Percentiles rank a stretch among this genome's conserved stretches.
phyloP scores from a whole-genome alignment of 768 basidiomycete genomes.

The Rhizopogon vulgaris region DNA sequence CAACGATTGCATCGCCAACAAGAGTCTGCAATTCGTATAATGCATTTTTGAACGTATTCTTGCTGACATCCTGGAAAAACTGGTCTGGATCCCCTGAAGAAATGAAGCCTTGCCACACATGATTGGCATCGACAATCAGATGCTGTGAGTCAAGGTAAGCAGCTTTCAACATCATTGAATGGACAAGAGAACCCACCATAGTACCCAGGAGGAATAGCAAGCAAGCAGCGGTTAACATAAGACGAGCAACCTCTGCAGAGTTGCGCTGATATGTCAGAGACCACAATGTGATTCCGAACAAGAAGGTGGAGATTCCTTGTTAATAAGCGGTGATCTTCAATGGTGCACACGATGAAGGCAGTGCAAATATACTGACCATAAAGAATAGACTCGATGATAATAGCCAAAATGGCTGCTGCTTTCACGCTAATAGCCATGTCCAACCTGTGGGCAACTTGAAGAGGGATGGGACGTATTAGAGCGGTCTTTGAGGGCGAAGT shows the following conservation, averaged over 20 bases:
- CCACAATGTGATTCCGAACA: too few relatives aligned
- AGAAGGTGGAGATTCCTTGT: too few relatives aligned
- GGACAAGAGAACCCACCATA: background rate
- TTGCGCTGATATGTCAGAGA: constrained; percentile 2
- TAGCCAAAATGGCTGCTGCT: too few relatives aligned
- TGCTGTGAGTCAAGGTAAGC: constrained; percentile 1
- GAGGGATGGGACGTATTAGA: too few relatives aligned
- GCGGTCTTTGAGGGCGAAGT: too few relatives aligned
- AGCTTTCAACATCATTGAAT: background rate
- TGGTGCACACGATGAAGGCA: too few relatives aligned
- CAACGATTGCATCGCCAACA: constrained; percentile 12
- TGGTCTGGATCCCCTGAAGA: background rate
- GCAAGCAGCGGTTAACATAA: background rate
- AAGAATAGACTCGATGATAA: too few relatives aligned
- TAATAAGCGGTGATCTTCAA: too few relatives aligned
- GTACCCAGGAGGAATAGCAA: constrained; percentile 3
- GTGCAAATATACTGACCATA: too few relatives aligned
- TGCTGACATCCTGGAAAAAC: constrained; percentile 1
- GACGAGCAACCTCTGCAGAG: background rate
- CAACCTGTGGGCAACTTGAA: too few relatives aligned
- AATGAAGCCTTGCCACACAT: constrained; percentile 1
- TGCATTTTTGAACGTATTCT: constrained; percentile 8
- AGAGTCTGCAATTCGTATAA: background rate
- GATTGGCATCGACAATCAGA: background rate
- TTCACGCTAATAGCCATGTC: too few relatives aligned